Evolutionary conservation across 2,329 filamentous ascomycete genomes (phyloP).

Genomic region (Orbilia oligospora): DNA sequence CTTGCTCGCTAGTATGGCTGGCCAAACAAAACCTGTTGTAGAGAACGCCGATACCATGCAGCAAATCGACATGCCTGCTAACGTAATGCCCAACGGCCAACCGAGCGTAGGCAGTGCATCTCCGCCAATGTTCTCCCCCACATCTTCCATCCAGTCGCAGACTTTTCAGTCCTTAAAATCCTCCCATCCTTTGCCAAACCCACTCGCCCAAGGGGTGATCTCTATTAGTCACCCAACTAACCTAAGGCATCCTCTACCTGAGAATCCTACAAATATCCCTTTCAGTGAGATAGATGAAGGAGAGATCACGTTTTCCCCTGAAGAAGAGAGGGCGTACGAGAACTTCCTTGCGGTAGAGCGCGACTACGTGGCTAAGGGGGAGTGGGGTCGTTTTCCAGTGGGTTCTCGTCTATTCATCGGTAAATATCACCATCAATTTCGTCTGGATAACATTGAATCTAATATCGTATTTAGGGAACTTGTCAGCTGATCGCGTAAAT

Average conservation of each 20-base stretch:
- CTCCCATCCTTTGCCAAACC: conserved; percentile 62
- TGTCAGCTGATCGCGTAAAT: conserved; percentile 91
- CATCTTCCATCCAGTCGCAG: conserved; percentile 13
- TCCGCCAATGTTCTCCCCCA: conserved; percentile 38
- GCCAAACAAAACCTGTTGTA: conserved; percentile 43
- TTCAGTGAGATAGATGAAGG: conserved; percentile 67
- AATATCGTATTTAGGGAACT: conserved; percentile 76
- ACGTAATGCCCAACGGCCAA: conserved; percentile 35
- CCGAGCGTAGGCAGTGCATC: conserved; percentile 18
- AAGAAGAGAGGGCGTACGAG: conserved; percentile 79
- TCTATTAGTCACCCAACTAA: conserved; percentile 62
- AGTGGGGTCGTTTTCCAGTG: conserved; percentile 84
- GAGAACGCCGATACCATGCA: conserved; percentile 23
- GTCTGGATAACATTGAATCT: background rate
- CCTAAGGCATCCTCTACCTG: conserved; percentile 61
- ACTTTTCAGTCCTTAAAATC: conserved; percentile 34
- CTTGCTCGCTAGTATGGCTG: conserved; percentile 49
- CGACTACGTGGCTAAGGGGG: conserved; percentile 81
- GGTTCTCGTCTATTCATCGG: conserved; percentile 86
- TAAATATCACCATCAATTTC: conserved; percentile 66
- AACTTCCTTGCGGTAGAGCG: conserved; percentile 80
- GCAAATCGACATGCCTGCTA: conserved; percentile 11
- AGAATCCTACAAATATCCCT: conserved; percentile 62
- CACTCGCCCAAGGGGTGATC: conserved; percentile 65
- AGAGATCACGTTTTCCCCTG: conserved; percentile 71